phyloP scores from a whole-genome alignment of 164 flowering plant genomes.

The Vitis cinerea region DNA sequence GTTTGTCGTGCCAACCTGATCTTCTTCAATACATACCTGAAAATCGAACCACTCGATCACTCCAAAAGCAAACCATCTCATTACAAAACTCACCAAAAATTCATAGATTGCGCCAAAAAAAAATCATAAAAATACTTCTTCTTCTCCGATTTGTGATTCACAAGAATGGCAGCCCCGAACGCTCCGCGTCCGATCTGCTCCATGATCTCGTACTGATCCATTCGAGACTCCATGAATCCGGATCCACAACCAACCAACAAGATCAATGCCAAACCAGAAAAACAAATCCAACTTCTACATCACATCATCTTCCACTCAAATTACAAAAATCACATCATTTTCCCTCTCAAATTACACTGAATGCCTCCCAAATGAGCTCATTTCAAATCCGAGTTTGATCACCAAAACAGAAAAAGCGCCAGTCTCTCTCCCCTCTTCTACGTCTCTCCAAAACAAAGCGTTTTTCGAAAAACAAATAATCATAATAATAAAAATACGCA shows the following conservation, averaged over 20 bases:
- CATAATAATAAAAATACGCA: too few relatives aligned
- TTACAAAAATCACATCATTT: too few relatives aligned
- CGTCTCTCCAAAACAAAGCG: too few relatives aligned
- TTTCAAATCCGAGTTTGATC: too few relatives aligned
- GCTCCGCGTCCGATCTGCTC: constrained; percentile 99
- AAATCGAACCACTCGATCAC: constrained; percentile 12
- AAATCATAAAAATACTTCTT: constrained; percentile 52
- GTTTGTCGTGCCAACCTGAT: constrained; percentile 95
- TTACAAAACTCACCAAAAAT: constrained; percentile 2
- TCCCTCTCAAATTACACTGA: too few relatives aligned
- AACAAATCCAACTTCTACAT: neutral
- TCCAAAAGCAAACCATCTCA: constrained; percentile 1
- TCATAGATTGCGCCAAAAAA: neutral
- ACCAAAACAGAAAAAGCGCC: too few relatives aligned
- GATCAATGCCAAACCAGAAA: constrained; percentile 1
- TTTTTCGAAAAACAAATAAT: too few relatives aligned
- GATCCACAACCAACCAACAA: neutral
- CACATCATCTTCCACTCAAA: constrained; percentile 1
- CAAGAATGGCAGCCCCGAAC: constrained; percentile 96
- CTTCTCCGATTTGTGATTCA: constrained; percentile 81
- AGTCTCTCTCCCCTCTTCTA: too few relatives aligned
- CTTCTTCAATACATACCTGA: constrained; percentile 94
- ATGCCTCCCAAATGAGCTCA: too few relatives aligned
- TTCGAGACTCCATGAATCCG: constrained; percentile 66
- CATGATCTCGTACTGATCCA: constrained; percentile 99